Percentiles rank a stretch among this genome's conserved stretches.
Conservation (phyloP, 1,139 yeast genomes). For the Sporopachydermia cereana region DNA sequence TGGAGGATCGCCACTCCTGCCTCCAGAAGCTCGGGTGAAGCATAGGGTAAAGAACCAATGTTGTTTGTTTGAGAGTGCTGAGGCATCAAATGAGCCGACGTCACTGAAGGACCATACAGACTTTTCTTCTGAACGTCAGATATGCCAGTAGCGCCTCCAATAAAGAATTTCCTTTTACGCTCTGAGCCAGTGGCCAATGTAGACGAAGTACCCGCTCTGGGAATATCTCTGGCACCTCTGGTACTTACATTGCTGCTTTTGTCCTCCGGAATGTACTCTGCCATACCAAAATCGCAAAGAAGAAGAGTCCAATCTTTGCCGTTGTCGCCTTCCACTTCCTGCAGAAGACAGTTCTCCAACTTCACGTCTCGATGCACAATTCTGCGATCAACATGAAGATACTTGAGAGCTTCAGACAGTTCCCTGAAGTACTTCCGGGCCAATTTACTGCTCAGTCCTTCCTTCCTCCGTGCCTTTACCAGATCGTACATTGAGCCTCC, state of each 20-base stretch:
- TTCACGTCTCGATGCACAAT: slow-evolving; percentile 86
- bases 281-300: slow-evolving; percentile 88
- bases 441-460: slow-evolving; percentile 11
- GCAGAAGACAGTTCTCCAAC: slow-evolving; percentile 70
- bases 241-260: slow-evolving; percentile 12
- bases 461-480: slow-evolving; percentile 39
- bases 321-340: slow-evolving; percentile 21
- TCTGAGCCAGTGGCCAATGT: slow-evolving; percentile 5
- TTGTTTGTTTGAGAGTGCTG: slow-evolving; percentile 12
- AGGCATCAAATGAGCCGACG: slow-evolving; percentile 16
- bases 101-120: slow-evolving; percentile 18
- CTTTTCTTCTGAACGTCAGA: background rate
- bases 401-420: slow-evolving; percentile 48
- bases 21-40: slow-evolving; percentile 72
- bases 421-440: slow-evolving; percentile 35
- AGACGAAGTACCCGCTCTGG: slow-evolving; percentile 9
- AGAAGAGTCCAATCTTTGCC: slow-evolving; percentile 28
- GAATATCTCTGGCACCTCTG: slow-evolving; percentile 10
- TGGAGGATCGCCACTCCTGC: slow-evolving; percentile 61
- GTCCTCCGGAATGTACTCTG: slow-evolving; percentile 25
- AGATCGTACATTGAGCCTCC: slow-evolving; percentile 80
- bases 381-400: slow-evolving; percentile 54
- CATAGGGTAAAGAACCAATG: slow-evolving; percentile 86
- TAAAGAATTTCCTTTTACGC: background rate
- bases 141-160: background rate